Evolutionary conservation across 371 early-diverging fungal genomes (phyloP), one percentile per base, ranked within the genome.

Genomic region (Circinella umbellata): DNA sequence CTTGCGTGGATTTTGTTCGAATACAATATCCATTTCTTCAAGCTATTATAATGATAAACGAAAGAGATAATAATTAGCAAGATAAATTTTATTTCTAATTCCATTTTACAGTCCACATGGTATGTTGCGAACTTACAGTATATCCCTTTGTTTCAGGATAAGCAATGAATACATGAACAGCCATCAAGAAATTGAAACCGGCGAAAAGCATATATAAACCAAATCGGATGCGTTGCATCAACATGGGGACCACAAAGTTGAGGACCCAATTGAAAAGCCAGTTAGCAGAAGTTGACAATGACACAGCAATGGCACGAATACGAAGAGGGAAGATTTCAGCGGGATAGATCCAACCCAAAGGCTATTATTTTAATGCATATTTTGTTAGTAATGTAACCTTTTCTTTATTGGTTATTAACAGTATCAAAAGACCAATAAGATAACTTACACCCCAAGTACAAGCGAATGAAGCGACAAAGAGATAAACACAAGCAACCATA

Each of bases 331-430:
- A 92, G 69, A 93, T 93, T 76, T 96, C 97, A 55, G 94, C 87
- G 48, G 95, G 95, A 76, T 94, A 94, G 71, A 93, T 92, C 97
- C 96, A 96, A 34, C 91, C 93, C 62, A 94, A 81, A 42, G 96
- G 96, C 27, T 27, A 27, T 27, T 27, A 27, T 27, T 27, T 27
- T 27, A 27, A 27, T 27, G 27, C 27, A 27, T 27, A 27, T 27
- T 27, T 27, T 27, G 27, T 27, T 27, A 27, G 27, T 27, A 27
- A 27, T 27, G 27, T 27, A 0, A 27, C 27, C 27, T 27, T 27
- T 27, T 27, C 2, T 27, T 27, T 27, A 27, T 27, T 27, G 27
- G 27, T 27, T 27, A 27, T 27, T 27, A 27, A 1, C 2, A 27
- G 27, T 27, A 27, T 27, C 2, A 27, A 27, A 27, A 27, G 27